These are phyloP conservation scores for Fomitopsis pinicola DNA, from an alignment of 1,284 basidiomycete genomes.

Conservation along the genomic window DNA sequence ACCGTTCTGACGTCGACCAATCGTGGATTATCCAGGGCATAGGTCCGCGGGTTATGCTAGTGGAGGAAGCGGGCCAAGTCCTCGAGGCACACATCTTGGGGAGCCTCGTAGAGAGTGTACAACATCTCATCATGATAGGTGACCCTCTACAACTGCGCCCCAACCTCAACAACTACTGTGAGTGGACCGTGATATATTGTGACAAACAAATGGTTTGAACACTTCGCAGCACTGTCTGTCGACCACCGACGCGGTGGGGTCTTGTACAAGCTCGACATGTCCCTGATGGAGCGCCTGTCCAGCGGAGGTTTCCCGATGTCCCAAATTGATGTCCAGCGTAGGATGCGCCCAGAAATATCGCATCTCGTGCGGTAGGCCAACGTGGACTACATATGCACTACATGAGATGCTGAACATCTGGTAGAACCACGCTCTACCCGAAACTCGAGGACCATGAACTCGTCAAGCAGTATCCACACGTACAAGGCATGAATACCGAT, in stretches of 20 bases:
- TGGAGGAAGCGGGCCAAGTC: conserved; percentile 68
- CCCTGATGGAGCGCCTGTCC: conserved; percentile 44
- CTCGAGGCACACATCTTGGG: conserved; percentile 69
- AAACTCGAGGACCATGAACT: conserved; percentile 50
- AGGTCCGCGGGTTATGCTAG: conserved; percentile 27
- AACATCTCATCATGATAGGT: conserved; percentile 21
- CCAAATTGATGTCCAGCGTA: conserved; percentile 36
- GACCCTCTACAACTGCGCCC: conserved; percentile 61
- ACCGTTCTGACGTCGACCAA: not conserved
- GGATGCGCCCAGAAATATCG: conserved; percentile 42
- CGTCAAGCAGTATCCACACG: conserved; percentile 44
- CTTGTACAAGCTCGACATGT: conserved; percentile 40
- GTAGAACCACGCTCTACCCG: conserved; percentile 56
- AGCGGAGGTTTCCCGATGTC: conserved; percentile 35
- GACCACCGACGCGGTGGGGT: conserved; percentile 32
- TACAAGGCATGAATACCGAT: conserved; percentile 53
- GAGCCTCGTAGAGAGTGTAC: conserved; percentile 43
- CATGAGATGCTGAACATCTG: not conserved
- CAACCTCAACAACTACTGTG: conserved; percentile 61
- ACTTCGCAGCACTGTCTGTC: conserved; percentile 26
- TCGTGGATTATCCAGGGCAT: conserved; percentile 24
- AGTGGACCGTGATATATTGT: conserved; percentile 15
- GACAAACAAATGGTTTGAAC: not conserved
- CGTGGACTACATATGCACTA: not conserved
- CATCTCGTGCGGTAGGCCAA: conserved; percentile 30